These are phyloP conservation scores for Sporobolomyces phaffii DNA, from an alignment of 768 basidiomycete species.

Conservation along the genomic window DNA sequence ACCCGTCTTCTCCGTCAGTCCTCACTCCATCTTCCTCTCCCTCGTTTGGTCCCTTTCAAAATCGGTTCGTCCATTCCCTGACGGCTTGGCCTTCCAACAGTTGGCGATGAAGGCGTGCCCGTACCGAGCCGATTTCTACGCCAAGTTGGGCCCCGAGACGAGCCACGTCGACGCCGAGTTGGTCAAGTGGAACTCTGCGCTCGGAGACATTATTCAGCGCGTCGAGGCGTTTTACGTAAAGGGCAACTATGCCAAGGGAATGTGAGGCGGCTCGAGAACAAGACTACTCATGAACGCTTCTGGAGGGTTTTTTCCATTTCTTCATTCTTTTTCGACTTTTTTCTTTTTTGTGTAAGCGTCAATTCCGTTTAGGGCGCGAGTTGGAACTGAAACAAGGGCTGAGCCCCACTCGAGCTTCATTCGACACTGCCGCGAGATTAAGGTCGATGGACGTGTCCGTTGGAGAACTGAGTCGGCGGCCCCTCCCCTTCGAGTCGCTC, in stretches of 20 bases:
- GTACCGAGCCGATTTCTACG: slow-evolving; percentile 57
- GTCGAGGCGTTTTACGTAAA: slow-evolving; percentile 53
- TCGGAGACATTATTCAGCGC: slow-evolving; percentile 53
- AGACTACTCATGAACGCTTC: too few species aligned
- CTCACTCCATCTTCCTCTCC: not conserved
- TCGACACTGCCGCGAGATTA: too few species aligned
- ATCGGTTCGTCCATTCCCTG: too few species aligned
- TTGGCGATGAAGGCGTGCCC: slow-evolving; percentile 66
- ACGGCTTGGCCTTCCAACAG: too few species aligned
- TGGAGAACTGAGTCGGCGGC: too few species aligned
- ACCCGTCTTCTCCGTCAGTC: slow-evolving; percentile 56
- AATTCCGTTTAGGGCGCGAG: too few species aligned
- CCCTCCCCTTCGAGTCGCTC: too few species aligned
- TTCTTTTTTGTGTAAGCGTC: not conserved
- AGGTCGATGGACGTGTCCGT: too few species aligned
- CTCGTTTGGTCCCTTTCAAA: too few species aligned
- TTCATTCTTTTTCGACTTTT: not conserved
- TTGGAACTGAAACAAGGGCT: not conserved
- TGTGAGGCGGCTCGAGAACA: slow-evolving; percentile 42
- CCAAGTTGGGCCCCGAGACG: slow-evolving; percentile 54
- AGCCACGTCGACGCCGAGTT: slow-evolving; percentile 53
- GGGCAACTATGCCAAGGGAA: slow-evolving; percentile 51
- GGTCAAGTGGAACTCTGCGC: slow-evolving; percentile 55
- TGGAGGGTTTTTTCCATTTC: too few species aligned
- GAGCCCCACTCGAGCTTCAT: not conserved